Evolutionary conservation across 2,329 filamentous ascomycete genomes (phyloP), one percentile per base, ranked within the genome.

Genomic region (Penicillium sp.): DNA sequence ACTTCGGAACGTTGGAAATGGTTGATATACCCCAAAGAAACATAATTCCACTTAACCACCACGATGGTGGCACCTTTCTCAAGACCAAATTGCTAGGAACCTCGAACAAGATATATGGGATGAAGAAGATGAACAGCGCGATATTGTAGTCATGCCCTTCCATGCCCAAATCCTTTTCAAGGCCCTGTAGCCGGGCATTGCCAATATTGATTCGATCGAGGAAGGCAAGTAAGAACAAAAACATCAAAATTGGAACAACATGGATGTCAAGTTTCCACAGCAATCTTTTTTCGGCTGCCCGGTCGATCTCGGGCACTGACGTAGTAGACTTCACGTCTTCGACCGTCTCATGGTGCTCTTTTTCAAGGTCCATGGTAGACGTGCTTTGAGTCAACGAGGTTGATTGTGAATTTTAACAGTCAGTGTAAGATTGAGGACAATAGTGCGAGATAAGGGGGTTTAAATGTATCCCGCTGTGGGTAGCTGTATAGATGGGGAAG

Each of bases 161-260:
- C 77, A 81, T 77, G 44, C 71, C 55, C 41, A 80, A 66, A 46
- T 77, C 72, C 43, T 64, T 63, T 57, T 78, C 74, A 11, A 80
- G 60, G 3, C 77, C 76, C 47, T 76, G 70, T 13, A 79, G 67
- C 4, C 77, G 70, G 1, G 77, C 78, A 64, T 80, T 80, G 27
- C 76, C 77, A 49, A 80, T 79, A 56, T 77, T 77, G 62, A 75
- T 73, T n/a, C 77, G 70, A 56, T 80, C 77, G 8, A 80, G 64
- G 50, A 79, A 79, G 3, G 75, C 71, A 36, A 77, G 67, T 13
- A 78, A 63, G 55, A 75, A 79, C 1, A 82, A 64, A 5, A 79
- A 50, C 51, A 72, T 77, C 9, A 83, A 65, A 14, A 78, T 75
- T 0, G 80, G 80, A 6, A 82, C 65, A 24, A 82, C 70, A 43